These are phyloP conservation scores for Lasiodiplodia sp. DNA, from an alignment of 2,329 filamentous ascomycete species.

Conservation along the genomic window DNA sequence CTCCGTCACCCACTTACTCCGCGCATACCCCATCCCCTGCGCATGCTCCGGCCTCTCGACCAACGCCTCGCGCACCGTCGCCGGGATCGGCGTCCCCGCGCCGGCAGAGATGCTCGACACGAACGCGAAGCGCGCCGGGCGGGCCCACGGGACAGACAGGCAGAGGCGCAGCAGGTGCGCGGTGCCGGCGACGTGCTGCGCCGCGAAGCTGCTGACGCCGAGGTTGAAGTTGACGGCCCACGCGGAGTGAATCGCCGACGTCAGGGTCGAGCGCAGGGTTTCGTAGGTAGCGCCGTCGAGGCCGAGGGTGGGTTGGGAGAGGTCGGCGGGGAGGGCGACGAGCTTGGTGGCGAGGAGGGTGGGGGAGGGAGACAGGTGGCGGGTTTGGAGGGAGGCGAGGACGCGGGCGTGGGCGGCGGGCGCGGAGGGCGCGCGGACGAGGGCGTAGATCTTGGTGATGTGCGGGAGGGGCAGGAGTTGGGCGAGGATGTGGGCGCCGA, in stretches of 20 bases:
- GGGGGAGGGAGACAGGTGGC: constrained; percentile 42
- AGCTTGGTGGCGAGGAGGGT: constrained; percentile 39
- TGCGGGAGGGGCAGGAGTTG: constrained; percentile 33
- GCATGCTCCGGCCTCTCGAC: constrained; percentile 49
- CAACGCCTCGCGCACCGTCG: constrained; percentile 45
- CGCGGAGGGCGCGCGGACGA: constrained; percentile 54
- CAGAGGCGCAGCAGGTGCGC: constrained; percentile 54
- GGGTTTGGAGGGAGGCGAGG: constrained; percentile 43
- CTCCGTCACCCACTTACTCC: constrained; percentile 60
- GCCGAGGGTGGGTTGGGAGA: constrained; percentile 52
- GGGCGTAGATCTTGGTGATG: constrained; percentile 36
- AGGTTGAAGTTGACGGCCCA: constrained; percentile 68
- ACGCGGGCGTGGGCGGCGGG: constrained; percentile 36
- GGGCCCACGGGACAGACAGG: constrained; percentile 41
- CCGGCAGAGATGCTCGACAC: constrained; percentile 56
- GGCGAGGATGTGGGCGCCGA: constrained; percentile 37
- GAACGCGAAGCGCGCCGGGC: constrained; percentile 53
- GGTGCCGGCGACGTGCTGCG: constrained; percentile 53
- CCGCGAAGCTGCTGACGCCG: constrained; percentile 59
- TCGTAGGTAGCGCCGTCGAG: constrained; percentile 39
- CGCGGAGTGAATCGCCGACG: constrained; percentile 59
- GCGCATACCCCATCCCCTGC: constrained; percentile 60
- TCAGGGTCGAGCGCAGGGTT: constrained; percentile 40
- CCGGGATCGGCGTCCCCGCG: constrained; percentile 45
- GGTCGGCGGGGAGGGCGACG: constrained; percentile 49